Evolutionary conservation across 2,329 filamentous ascomycete species (phyloP).

Genomic region (Fonsecaea nubica): DNA sequence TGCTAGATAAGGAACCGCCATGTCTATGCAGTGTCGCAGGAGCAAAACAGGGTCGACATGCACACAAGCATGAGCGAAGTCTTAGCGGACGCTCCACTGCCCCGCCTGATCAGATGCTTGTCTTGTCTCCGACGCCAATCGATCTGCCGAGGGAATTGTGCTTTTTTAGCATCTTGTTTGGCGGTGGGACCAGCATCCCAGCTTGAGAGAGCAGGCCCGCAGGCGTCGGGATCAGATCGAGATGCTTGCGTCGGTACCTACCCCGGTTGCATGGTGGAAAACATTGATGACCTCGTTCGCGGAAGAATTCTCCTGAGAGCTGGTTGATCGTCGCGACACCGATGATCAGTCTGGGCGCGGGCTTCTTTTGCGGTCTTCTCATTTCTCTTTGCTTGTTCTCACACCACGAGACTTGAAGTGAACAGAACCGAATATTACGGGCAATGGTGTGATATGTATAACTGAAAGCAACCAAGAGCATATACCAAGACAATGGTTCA

Average conservation of each 20-base stretch:
- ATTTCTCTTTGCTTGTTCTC: background rate
- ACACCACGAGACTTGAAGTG: background rate
- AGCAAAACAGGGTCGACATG: background rate
- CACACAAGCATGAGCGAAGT: background rate
- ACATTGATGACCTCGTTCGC: background rate
- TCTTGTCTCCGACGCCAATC: background rate
- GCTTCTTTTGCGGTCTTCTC: background rate
- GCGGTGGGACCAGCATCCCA: no score
- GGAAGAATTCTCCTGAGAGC: background rate
- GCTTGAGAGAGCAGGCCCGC: background rate
- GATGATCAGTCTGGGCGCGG: background rate
- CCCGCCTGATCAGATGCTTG: background rate
- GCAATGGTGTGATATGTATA: constrained; percentile 1
- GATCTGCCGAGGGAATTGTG: background rate
- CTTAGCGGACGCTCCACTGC: constrained; percentile 2
- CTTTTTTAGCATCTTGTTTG: no score
- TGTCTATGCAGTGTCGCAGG: background rate
- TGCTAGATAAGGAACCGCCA: background rate
- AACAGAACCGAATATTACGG: background rate
- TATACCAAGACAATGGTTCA: background rate
- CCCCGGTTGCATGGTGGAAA: background rate
- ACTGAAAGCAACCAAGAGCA: background rate
- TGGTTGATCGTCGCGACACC: background rate
- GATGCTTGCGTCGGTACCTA: background rate
- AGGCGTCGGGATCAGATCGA: background rate